These are phyloP conservation scores for Fusarium albosuccineum DNA, from an alignment of 2,329 filamentous ascomycete genomes.

Conservation along the genomic window DNA sequence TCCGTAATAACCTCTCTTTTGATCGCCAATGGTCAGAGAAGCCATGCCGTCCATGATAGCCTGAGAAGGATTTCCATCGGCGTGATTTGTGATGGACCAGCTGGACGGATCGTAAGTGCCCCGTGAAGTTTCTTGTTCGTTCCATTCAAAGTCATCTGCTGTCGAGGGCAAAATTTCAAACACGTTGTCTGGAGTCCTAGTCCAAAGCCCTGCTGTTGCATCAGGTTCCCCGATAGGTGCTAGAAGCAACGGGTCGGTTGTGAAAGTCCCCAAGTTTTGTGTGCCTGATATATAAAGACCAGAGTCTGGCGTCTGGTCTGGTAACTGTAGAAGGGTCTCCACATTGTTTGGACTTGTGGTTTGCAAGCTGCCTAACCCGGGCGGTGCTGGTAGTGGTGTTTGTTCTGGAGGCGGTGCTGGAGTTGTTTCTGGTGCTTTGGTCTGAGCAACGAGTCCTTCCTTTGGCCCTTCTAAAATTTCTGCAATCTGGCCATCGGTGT, in stretches of 20 bases:
- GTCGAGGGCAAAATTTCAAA: slow-evolving; percentile 11
- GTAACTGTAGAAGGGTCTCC: slow-evolving; percentile 24
- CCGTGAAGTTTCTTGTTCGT: slow-evolving; percentile 33
- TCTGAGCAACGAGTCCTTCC: slow-evolving; percentile 11
- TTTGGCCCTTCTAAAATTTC: slow-evolving; percentile 34
- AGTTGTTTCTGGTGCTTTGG: slow-evolving; percentile 9
- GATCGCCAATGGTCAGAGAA: slow-evolving; percentile 27
- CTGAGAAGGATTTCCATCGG: slow-evolving; percentile 23
- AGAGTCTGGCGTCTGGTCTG: slow-evolving; percentile 4
- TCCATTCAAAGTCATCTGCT: slow-evolving; percentile 35
- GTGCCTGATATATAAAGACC: slow-evolving; percentile 15
- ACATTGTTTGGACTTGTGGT: not conserved
- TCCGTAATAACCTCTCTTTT: slow-evolving; percentile 32
- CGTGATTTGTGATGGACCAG: slow-evolving; percentile 18
- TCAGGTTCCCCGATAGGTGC: slow-evolving; percentile 23
- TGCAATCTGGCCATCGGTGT: slow-evolving; percentile 34
- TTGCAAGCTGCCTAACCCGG: slow-evolving; percentile 22
- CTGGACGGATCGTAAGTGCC: slow-evolving; percentile 24
- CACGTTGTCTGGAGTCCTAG: not conserved
- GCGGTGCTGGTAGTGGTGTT: not conserved
- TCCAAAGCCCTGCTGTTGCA: slow-evolving; percentile 6
- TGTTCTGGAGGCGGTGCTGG: not conserved
- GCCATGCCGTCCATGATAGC: slow-evolving; percentile 37
- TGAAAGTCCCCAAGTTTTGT: slow-evolving; percentile 13
- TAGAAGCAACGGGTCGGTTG: slow-evolving; percentile 20